Percentiles rank a stretch among this genome's conserved stretches.
These are phyloP conservation scores for Nakazawaea wyomingensis DNA, from an alignment of 805 yeast genomes.

Conservation along the genomic window DNA sequence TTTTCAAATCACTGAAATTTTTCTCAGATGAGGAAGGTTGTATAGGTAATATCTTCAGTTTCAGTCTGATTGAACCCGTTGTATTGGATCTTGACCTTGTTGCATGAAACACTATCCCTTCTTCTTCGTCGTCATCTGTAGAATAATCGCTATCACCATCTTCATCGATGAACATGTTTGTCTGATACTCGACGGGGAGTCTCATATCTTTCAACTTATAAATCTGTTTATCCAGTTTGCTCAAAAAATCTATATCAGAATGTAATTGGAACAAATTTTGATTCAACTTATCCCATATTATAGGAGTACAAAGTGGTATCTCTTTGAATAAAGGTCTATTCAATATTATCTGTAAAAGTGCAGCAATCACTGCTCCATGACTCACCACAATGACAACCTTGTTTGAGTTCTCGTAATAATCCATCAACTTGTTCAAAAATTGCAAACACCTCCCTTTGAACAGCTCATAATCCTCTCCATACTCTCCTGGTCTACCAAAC, in stretches of 20 bases:
- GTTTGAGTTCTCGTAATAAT: constrained; percentile 27
- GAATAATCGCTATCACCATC: constrained; percentile 5
- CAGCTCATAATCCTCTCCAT: constrained; percentile 33
- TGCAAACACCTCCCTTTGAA: constrained; percentile 31
- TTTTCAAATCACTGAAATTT: constrained; percentile 6
- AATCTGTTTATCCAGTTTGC: constrained; percentile 1
- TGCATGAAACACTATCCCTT: constrained; percentile 8
- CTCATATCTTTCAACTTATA: constrained; percentile 7
- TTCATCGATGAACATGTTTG: constrained; percentile 9
- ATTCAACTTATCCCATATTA: constrained; percentile 10
- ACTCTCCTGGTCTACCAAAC: constrained; percentile 38
- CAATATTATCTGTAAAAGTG: constrained; percentile 31
- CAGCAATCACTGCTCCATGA: constrained; percentile 40
- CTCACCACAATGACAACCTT: constrained; percentile 31
- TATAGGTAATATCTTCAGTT: neutral
- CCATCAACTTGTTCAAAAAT: constrained; percentile 29
- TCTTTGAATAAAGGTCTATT: constrained; percentile 34
- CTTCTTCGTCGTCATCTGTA: constrained; percentile 5
- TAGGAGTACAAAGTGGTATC: constrained; percentile 32
- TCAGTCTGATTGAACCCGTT: constrained; percentile 10
- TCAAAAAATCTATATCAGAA: neutral
- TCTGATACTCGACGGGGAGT: constrained; percentile 9
- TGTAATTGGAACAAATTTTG: constrained; percentile 9
- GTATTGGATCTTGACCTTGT: constrained; percentile 10
- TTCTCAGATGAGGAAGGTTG: constrained; percentile 4